These are phyloP conservation scores for Boletellus sp. DNA, from an alignment of 768 basidiomycete species.

Conservation along the genomic window DNA sequence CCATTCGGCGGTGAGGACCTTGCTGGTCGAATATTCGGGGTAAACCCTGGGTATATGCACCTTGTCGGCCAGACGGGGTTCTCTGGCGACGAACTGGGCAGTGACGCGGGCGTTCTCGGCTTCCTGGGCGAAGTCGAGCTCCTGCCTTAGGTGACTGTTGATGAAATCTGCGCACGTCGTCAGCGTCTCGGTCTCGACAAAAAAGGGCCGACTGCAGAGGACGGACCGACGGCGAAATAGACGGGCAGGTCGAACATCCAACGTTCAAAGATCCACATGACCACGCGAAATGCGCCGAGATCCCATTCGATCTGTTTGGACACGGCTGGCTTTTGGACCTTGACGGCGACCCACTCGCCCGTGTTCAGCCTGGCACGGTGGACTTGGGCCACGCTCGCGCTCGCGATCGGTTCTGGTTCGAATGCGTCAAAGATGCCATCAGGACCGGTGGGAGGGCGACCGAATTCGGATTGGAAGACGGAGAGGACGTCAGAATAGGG, in stretches of 20 bases:
- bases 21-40: slow-evolving; percentile 66
- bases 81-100: slow-evolving; percentile 60
- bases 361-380: slow-evolving; percentile 65
- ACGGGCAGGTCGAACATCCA: slow-evolving; percentile 85
- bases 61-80: slow-evolving; percentile 63
- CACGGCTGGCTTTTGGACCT: slow-evolving; percentile 89
- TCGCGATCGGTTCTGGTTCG: slow-evolving; percentile 72
- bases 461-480: slow-evolving; percentile 70
- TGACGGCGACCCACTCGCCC: slow-evolving; percentile 81
- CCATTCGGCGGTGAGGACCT: slow-evolving; percentile 84
- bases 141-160: slow-evolving; percentile 74
- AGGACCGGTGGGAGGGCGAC: slow-evolving; percentile 58
- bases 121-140: slow-evolving; percentile 80
- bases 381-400: slow-evolving; percentile 91
- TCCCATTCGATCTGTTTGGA: slow-evolving; percentile 85
- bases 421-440: slow-evolving; percentile 77
- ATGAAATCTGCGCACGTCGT: slow-evolving; percentile 55
- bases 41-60: slow-evolving; percentile 81
- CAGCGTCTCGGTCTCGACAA: not conserved
- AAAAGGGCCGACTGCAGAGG: not conserved
- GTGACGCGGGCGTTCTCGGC: slow-evolving; percentile 73
- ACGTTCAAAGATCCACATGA: slow-evolving; percentile 77
- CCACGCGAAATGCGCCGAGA: slow-evolving; percentile 60
- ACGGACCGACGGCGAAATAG: slow-evolving; percentile 72
- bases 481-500: slow-evolving; percentile 63